phyloP scores from a whole-genome alignment of 2,329 filamentous ascomycete genomes.

The Colletotrichum camelliae region DNA sequence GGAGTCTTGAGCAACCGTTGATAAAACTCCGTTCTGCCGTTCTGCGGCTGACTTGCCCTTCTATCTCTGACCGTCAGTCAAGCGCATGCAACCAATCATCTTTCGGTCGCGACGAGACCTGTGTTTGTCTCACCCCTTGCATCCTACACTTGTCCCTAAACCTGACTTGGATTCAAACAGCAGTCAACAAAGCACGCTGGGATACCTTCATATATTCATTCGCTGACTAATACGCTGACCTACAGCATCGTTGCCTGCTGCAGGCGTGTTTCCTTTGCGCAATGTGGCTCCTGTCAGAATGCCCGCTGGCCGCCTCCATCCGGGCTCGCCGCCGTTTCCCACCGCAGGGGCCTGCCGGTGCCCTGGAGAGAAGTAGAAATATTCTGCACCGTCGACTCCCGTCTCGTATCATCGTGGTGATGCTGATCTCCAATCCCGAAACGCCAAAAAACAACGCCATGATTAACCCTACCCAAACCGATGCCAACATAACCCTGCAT shows the following conservation, averaged over 20 bases:
- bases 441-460: conserved; percentile 3
- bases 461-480: not conserved
- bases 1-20: not conserved
- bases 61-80: not conserved
- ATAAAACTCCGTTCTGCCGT: not conserved
- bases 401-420: not conserved
- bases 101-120: not conserved
- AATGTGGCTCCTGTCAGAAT: not conserved
- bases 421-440: not conserved
- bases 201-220: conserved; percentile 9
- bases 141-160: not conserved
- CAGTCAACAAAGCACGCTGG: not conserved
- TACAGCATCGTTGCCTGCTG: not conserved
- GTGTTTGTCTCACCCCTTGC: not conserved
- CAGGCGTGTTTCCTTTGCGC: not conserved
- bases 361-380: not conserved
- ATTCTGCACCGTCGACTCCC: not conserved
- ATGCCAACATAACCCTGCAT: not conserved
- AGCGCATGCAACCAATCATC: not conserved
- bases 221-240: not conserved
- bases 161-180: not conserved
- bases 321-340: not conserved
- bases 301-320: not conserved
- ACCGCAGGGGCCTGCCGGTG: not conserved
- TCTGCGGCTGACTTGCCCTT: not conserved